Conservation (phyloP, 148 eudicot species). For the Vaccinium macrocarpon region DNA sequence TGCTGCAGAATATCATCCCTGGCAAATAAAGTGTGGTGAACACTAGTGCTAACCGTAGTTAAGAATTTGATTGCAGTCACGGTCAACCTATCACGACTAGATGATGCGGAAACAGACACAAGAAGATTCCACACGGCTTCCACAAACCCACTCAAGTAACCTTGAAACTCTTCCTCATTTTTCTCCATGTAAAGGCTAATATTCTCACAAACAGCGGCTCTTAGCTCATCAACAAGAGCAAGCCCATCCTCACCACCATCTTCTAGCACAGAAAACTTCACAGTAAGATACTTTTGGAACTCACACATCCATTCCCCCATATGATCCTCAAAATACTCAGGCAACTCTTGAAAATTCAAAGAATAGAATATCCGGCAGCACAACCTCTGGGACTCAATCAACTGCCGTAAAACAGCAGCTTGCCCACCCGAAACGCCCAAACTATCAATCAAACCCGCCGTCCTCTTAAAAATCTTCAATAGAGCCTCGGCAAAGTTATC, state of each 20-base stretch:
- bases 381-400: conserved; percentile 81
- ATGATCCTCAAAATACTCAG: conserved; percentile 92
- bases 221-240: conserved; percentile 67
- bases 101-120: conserved; percentile 55
- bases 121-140: conserved; percentile 71
- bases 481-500: conserved; percentile 62
- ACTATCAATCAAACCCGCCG: conserved; percentile 54
- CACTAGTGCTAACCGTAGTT: conserved; percentile 75
- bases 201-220: conserved; percentile 90
- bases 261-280: conserved; percentile 58
- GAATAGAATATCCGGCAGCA: conserved; percentile 93
- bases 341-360: conserved; percentile 82
- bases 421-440: conserved; percentile 41
- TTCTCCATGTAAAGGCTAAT: conserved; percentile 88
- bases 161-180: conserved; percentile 77
- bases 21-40: conserved; percentile 63
- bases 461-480: conserved; percentile 46
- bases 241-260: conserved; percentile 66
- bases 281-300: conserved; percentile 73
- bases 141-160: conserved; percentile 70
- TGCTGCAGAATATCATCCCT: conserved; percentile 73
- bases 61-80: conserved; percentile 85
- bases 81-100: conserved; percentile 76
- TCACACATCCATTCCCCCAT: conserved; percentile 83
- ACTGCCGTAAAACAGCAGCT: conserved; percentile 38